Evolutionary conservation across 306 rosid species (phyloP), one percentile per base, ranked within the genome.

Genomic region (Trifolium fragiferum): DNA sequence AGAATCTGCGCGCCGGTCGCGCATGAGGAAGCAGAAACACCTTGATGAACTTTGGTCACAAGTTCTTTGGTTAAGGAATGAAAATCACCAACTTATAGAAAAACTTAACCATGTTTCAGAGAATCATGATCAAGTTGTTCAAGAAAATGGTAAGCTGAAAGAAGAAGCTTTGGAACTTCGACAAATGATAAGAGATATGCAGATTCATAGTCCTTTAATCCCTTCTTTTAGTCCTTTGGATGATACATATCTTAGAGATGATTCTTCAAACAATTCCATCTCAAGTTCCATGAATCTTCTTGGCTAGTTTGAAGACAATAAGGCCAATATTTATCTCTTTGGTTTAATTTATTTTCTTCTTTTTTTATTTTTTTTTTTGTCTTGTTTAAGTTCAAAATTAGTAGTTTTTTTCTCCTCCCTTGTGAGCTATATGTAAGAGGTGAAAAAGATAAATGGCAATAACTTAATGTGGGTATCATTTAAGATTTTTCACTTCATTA

Each of bases 41-140:
- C 89, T 94, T 25, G 98, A 94, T 73, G 99, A 94, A 76, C 90
- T 94, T 4, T 94, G 99, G 96, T 92, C 96, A 6, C 99, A 94
- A 72, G 96, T 92, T 18, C 81, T 90, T 51, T 94, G 99, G 99
- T 87, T 92, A 3, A 75, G 96, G 41, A 89, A 84, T 66, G 96
- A 92, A 90, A 94, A 94, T 30, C 90, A 86, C 41, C 93, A 87
- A 44, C 89, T 94, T 9, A 37, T 90, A 1, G 95, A 90, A 25
- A 88, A 85, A 82, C 77, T 94, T 57, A 89, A 84, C 85, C 87
- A 81, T 67, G 92, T 80, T 14, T 87, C 92, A 0, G 97, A 92
- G 47, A 64, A 73, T 74, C 96, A 87, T 51, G 95, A 87, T 18
- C 84, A 55, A 33, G 93, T 78, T 5, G 19, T 86, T 46, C 90